These are phyloP conservation scores for Paulownia fortunei DNA, from an alignment of 257 asterid species.

Conservation along the genomic window DNA sequence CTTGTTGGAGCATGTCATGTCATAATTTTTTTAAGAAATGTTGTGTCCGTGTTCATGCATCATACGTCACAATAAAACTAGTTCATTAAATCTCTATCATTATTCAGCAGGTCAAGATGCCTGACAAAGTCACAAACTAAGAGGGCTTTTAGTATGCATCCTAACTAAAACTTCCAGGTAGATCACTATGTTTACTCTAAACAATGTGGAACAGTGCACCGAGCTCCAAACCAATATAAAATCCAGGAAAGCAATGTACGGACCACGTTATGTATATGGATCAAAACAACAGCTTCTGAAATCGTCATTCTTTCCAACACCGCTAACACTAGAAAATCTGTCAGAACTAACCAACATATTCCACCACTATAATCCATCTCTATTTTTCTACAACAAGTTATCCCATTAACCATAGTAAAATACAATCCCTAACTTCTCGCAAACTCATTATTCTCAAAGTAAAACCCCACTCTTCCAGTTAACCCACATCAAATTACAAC, in stretches of 20 bases:
- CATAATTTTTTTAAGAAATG: no score
- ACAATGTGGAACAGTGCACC: slow-evolving; percentile 9
- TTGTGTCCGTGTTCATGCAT: neutral
- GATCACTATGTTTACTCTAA: neutral
- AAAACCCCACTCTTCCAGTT: neutral
- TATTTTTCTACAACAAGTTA: neutral
- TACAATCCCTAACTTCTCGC: neutral
- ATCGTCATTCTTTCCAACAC: neutral
- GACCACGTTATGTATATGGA: neutral
- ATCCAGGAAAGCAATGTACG: neutral
- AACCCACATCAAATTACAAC: neutral
- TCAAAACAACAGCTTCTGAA: neutral
- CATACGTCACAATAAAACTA: neutral
- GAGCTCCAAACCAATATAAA: neutral
- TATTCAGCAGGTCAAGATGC: neutral
- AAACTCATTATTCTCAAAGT: neutral
- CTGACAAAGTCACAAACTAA: neutral
- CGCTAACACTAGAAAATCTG: neutral
- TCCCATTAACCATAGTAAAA: slow-evolving; percentile 14
- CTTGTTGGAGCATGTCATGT: neutral
- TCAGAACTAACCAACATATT: slow-evolving; percentile 6
- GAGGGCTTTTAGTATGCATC: neutral
- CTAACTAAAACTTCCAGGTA: neutral
- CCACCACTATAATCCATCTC: slow-evolving; percentile 14
- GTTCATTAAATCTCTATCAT: neutral